Percentiles rank a stretch among this genome's conserved stretches.
These are phyloP conservation scores for Erodium texanum DNA, from an alignment of 441 rosid species.

Conservation along the genomic window DNA sequence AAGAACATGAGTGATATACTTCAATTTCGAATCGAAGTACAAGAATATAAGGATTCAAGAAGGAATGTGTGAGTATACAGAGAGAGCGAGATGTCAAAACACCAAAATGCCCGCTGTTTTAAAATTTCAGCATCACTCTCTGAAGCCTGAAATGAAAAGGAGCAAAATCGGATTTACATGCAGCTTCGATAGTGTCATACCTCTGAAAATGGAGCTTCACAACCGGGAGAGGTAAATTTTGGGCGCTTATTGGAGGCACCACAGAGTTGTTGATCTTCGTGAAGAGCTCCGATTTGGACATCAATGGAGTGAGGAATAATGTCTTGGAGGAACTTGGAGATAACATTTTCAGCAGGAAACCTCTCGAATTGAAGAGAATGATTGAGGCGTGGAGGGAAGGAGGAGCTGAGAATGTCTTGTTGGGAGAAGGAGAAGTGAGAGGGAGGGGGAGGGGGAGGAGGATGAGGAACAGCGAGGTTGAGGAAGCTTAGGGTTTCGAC, in stretches of 20 bases:
- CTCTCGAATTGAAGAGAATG: conserved; percentile 26
- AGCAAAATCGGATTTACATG: background rate
- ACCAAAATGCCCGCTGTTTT: background rate
- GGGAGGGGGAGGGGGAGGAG: conserved; percentile 11
- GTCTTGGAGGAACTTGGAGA: conserved; percentile 47
- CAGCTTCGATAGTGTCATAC: conserved; percentile 14
- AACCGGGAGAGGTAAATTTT: background rate
- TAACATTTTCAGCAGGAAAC: conserved; percentile 41
- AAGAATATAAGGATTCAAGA: too few relatives aligned
- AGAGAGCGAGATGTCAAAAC: too few relatives aligned
- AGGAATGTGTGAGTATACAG: too few relatives aligned
- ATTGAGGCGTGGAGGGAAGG: conserved; percentile 24
- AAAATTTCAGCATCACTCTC: background rate
- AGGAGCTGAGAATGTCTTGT: conserved; percentile 24
- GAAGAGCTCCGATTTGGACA: conserved; percentile 25
- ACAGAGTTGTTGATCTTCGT: conserved; percentile 11
- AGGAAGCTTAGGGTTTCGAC: conserved; percentile 50
- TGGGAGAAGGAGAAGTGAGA: conserved; percentile 17
- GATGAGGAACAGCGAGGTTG: conserved; percentile 39
- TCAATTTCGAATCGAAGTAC: too few relatives aligned
- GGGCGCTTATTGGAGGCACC: too few relatives aligned
- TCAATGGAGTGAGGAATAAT: conserved; percentile 43
- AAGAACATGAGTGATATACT: too few relatives aligned
- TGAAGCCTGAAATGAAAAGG: background rate
- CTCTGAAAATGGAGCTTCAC: conserved; percentile 11